Percentiles rank a stretch among this genome's conserved stretches.
These are phyloP conservation scores for Clarkia xantiana DNA, from an alignment of 345 rosid species.

Conservation along the genomic window DNA sequence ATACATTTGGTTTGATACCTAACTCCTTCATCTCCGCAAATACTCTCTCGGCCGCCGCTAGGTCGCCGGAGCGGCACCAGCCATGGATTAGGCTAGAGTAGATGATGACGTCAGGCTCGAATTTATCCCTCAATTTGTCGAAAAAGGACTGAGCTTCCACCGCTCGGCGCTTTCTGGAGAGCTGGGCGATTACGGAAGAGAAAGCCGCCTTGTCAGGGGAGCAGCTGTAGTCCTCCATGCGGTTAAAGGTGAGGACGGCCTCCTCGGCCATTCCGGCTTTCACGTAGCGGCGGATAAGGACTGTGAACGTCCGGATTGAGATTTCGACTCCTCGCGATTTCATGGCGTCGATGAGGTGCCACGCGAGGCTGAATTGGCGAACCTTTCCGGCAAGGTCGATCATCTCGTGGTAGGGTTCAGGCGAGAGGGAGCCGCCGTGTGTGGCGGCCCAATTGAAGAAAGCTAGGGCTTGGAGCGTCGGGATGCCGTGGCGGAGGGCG, in stretches of 20 bases:
- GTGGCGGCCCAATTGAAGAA: slow-evolving; percentile 82
- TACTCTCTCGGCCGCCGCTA: slow-evolving; percentile 56
- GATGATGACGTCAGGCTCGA: slow-evolving; percentile 60
- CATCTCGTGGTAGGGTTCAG: slow-evolving; percentile 75
- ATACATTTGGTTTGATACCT: slow-evolving; percentile 68
- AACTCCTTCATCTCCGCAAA: slow-evolving; percentile 66
- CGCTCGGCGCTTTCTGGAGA: slow-evolving; percentile 65
- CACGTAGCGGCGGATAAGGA: slow-evolving; percentile 67
- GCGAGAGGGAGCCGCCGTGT: slow-evolving; percentile 22
- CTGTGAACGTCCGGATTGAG: slow-evolving; percentile 43
- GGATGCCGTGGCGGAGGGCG: slow-evolving; percentile 65
- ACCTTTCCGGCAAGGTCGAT: slow-evolving; percentile 72
- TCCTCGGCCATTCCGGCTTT: slow-evolving; percentile 76
- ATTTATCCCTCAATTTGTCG: slow-evolving; percentile 40
- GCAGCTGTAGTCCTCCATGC: slow-evolving; percentile 87
- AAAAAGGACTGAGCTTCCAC: slow-evolving; percentile 73
- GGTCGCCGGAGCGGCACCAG: slow-evolving; percentile 70
- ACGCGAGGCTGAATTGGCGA: slow-evolving; percentile 57
- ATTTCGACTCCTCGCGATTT: slow-evolving; percentile 43
- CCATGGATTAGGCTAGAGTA: slow-evolving; percentile 75
- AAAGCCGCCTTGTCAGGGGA: slow-evolving; percentile 61
- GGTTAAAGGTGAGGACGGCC: slow-evolving; percentile 82
- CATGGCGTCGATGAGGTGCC: slow-evolving; percentile 68
- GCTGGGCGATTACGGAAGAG: slow-evolving; percentile 49
- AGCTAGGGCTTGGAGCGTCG: slow-evolving; percentile 46